Evolutionary conservation across 2,329 filamentous ascomycete genomes (phyloP).

Genomic region (Trichocomaceae sp.): DNA sequence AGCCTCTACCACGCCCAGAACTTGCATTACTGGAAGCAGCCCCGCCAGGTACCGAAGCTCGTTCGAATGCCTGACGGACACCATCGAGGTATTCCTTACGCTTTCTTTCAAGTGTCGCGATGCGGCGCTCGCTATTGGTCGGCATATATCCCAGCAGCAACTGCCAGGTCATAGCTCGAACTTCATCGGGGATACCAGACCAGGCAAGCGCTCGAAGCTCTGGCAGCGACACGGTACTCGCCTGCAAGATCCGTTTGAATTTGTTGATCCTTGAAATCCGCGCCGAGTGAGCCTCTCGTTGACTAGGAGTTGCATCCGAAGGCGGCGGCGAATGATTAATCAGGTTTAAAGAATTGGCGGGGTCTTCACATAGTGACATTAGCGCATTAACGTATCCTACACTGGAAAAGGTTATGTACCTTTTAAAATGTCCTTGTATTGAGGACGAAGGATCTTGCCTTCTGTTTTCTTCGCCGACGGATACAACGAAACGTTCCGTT

Average conservation of each 20-base stretch:
- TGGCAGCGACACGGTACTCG: constrained; percentile 76
- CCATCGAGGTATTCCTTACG: constrained; percentile 95
- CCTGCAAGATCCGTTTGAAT: constrained; percentile 91
- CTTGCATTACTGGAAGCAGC: constrained; percentile 35
- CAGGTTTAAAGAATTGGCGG: constrained; percentile 88
- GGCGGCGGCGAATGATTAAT: constrained; percentile 79
- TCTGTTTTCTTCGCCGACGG: constrained; percentile 83
- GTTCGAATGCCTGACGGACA: constrained; percentile 62
- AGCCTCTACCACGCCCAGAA: constrained; percentile 58
- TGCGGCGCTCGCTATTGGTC: constrained; percentile 88
- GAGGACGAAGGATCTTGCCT: constrained; percentile 89
- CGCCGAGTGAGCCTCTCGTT: constrained; percentile 77
- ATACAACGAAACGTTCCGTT: constrained; percentile 74
- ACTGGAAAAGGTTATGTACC: constrained; percentile 36
- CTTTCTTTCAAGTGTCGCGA: constrained; percentile 85
- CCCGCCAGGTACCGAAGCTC: constrained; percentile 39
- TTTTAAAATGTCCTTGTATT: constrained; percentile 92
- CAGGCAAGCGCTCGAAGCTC: constrained; percentile 83
- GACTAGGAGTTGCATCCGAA: constrained; percentile 68
- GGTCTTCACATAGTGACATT: constrained; percentile 41
- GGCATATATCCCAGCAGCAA: constrained; percentile 90
- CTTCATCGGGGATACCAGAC: constrained; percentile 90
- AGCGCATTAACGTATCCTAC: neutral
- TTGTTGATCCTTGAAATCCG: constrained; percentile 94
- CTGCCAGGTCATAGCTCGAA: constrained; percentile 99